Evolutionary conservation across 371 early-diverging fungal genomes (phyloP), one percentile per base, ranked within the genome.

Genomic region (Syncephalastrum contaminatum): DNA sequence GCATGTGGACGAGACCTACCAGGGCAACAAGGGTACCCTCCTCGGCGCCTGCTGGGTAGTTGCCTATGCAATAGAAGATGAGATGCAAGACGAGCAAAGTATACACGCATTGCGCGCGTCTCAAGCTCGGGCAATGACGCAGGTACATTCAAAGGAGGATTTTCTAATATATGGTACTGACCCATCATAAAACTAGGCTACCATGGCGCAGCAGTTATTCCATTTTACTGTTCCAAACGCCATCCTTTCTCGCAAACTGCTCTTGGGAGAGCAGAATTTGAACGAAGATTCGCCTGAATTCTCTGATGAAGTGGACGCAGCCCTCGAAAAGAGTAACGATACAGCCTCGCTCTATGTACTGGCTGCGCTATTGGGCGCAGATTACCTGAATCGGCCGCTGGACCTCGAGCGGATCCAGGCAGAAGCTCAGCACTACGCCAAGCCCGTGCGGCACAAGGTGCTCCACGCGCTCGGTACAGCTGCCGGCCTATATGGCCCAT

Each of bases 21-120:
- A 45, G 20, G 56, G 24, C 1, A 60, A 58, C 47, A 64, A 55
- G 24, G 73, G 73, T 4, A 25, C 60, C 16, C 27, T 77, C 8
- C 42, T 71, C 25, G 78, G 75, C 4, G 54, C 75, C 0, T 45
- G 48, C 7, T 78, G 78, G 78, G 40, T 72, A 19, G 53, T 55
- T 40, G 67, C 69, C 4, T 63, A 65, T 24, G 60, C 52, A 15
- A 25, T 27, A 1, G 54, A 58, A 14, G 48, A 65, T 16, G 53
- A 56, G 14, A 16, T 40, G 25, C 14, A 67, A 0, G 64, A 70
- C 18, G 54, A 66, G 10, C 59, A 67, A 21, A 43, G 46, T 10
- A 46, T 48, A 3, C 46, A 43, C 16, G 10, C 58, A 8, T 40
- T 69, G 15, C 36, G 36, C 10, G 36, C 36, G 12, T 30, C 36